Percentiles rank a stretch among this genome's conserved stretches.
phyloP scores from a whole-genome alignment of 768 basidiomycete genomes.

The Suillus subluteus region DNA sequence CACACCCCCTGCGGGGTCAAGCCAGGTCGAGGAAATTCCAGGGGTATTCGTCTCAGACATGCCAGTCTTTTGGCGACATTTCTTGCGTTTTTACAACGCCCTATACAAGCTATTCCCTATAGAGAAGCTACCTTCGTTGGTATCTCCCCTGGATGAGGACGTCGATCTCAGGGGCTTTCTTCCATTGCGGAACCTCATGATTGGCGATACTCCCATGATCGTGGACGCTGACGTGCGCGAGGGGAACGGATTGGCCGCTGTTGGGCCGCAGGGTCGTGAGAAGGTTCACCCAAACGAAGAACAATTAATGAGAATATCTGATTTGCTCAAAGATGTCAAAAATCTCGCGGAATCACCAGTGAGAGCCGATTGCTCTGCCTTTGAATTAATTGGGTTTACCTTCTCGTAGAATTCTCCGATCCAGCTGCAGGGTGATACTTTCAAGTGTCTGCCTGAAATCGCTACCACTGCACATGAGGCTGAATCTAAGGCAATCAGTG shows the following conservation, averaged over 20 bases:
- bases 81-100: slow-evolving; percentile 64
- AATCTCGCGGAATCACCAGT: slow-evolving; percentile 64
- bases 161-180: slow-evolving; percentile 85
- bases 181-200: slow-evolving; percentile 71
- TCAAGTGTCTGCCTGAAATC: slow-evolving; percentile 10
- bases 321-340: slow-evolving; percentile 75
- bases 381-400: slow-evolving; percentile 19
- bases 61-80: slow-evolving; percentile 72
- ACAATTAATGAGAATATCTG: slow-evolving; percentile 91
- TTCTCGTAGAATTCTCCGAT: slow-evolving; percentile 29
- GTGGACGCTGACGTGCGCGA: slow-evolving; percentile 13
- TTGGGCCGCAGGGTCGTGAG: slow-evolving; percentile 35
- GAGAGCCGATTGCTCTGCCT: slow-evolving; percentile 22
- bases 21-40: slow-evolving; percentile 7
- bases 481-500: not conserved
- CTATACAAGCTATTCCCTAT: slow-evolving; percentile 72
- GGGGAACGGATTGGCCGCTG: slow-evolving; percentile 27
- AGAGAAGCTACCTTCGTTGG: slow-evolving; percentile 58
- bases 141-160: slow-evolving; percentile 84
- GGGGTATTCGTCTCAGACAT: slow-evolving; percentile 36
- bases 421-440: slow-evolving; percentile 25
- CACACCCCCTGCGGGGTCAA: slow-evolving; percentile 36
- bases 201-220: slow-evolving; percentile 31
- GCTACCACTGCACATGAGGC: not conserved
- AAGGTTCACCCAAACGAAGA: slow-evolving; percentile 91